A percentile compares a stretch with the other conserved stretches of the same genome.
These are phyloP conservation scores for Trypanosoma melophagium DNA, from an alignment of 208 protist species.

Conservation along the genomic window DNA sequence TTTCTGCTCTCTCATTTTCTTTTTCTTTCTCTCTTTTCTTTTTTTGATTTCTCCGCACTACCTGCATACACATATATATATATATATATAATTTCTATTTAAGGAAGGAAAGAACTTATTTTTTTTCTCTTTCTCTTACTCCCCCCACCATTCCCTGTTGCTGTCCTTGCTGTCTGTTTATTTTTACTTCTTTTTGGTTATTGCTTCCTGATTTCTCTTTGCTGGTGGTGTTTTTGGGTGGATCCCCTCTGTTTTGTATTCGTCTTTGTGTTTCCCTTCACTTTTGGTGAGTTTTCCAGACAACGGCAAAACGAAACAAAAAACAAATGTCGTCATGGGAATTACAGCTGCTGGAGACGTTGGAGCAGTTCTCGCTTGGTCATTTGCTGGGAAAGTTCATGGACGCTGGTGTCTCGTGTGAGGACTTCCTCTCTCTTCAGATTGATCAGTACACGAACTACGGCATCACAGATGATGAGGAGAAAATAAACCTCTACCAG, in stretches of 20 bases:
- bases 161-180: constrained; percentile 2
- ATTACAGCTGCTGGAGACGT: constrained; percentile 16
- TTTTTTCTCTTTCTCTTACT: not conserved
- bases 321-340: constrained; percentile 32
- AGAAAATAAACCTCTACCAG: constrained; percentile 31
- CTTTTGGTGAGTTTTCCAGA: not conserved
- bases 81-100: too few species aligned
- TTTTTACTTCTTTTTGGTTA: not conserved
- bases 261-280: not conserved
- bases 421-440: constrained; percentile 21
- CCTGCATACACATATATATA: too few species aligned
- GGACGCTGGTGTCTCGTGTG: constrained; percentile 23
- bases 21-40: too few species aligned
- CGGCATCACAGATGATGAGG: constrained; percentile 27
- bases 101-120: too few species aligned
- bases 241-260: too few species aligned
- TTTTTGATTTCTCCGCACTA: too few species aligned
- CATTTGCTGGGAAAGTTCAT: constrained; percentile 26
- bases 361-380: constrained; percentile 27
- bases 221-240: too few species aligned
- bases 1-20: too few species aligned
- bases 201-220: not conserved
- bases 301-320: too few species aligned
- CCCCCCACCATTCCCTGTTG: not conserved
- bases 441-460: constrained; percentile 25